Evolutionary conservation across 169 alveolate genomes (phyloP).

Genomic region (Eimeria necatrix): DNA sequence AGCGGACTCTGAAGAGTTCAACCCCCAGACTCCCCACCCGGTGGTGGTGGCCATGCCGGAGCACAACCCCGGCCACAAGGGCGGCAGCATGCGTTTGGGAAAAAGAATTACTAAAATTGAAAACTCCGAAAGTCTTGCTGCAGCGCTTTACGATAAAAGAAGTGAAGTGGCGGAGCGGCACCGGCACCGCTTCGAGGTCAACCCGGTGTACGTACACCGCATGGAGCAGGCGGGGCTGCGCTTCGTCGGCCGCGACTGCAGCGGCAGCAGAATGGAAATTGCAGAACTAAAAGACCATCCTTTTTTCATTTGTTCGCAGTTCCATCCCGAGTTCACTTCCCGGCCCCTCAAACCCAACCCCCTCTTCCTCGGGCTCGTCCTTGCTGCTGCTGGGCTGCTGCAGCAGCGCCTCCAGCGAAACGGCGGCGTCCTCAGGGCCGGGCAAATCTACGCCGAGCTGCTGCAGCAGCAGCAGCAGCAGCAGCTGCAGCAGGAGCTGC

Average conservation of each 20-base stretch:
- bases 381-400: slow-evolving; percentile 82
- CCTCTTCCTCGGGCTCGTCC: slow-evolving; percentile 82
- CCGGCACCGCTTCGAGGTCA: slow-evolving; percentile 94
- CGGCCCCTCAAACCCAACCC: slow-evolving; percentile 80
- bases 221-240: slow-evolving; percentile 93
- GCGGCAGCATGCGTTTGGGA: slow-evolving; percentile 97
- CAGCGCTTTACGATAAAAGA: slow-evolving; percentile 91
- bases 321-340: slow-evolving; percentile 97
- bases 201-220: slow-evolving; percentile 40
- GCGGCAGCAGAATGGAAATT: slow-evolving; percentile 93
- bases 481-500: too few relatives aligned
- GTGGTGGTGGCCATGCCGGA: slow-evolving; percentile 89
- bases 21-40: slow-evolving; percentile 78
- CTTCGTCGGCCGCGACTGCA: slow-evolving; percentile 95
- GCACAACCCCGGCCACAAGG: slow-evolving; percentile 70
- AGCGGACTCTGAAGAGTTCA: slow-evolving; percentile 88
- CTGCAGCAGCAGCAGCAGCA: too few relatives aligned
- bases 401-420: slow-evolving; percentile 60
- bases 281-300: slow-evolving; percentile 91
- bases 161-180: slow-evolving; percentile 95
- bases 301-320: slow-evolving; percentile 96
- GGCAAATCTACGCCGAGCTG: slow-evolving; percentile 29
- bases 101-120: slow-evolving; percentile 91
- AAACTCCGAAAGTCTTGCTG: slow-evolving; percentile 92
- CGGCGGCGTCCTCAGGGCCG: slow-evolving; percentile 55